Conservation (phyloP, 2,329 filamentous ascomycete species). For the Shiraia sp. region DNA sequence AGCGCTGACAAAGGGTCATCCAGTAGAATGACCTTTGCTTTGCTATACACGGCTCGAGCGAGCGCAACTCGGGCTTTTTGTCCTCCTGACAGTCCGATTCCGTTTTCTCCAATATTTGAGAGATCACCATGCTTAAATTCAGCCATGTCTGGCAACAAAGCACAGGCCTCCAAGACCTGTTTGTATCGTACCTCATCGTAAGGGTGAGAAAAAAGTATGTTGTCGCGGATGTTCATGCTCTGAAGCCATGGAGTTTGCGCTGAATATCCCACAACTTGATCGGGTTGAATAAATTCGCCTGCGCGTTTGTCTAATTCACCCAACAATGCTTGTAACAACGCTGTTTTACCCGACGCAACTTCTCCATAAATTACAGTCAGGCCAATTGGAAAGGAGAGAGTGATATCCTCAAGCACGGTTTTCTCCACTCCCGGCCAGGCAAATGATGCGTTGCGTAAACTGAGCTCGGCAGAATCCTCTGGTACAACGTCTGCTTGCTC, state of each 20-base stretch:
- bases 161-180: constrained; percentile 68
- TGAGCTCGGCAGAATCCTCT: constrained; percentile 43
- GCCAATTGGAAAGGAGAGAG: constrained; percentile 58
- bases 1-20: constrained; percentile 65
- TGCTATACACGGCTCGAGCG: constrained; percentile 64
- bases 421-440: constrained; percentile 73
- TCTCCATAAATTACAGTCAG: constrained; percentile 66
- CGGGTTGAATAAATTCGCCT: constrained; percentile 57
- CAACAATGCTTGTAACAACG: constrained; percentile 61
- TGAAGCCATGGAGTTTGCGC: constrained; percentile 70
- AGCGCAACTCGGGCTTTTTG: constrained; percentile 64
- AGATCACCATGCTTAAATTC: constrained; percentile 67
- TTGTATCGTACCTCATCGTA: constrained; percentile 72
- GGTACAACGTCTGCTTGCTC: constrained; percentile 52
- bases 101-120: constrained; percentile 64
- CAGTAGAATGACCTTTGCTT: constrained; percentile 57
- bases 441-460: constrained; percentile 70
- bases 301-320: constrained; percentile 60
- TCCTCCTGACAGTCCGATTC: constrained; percentile 63
- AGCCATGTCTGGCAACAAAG: constrained; percentile 63
- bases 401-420: constrained; percentile 59
- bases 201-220: constrained; percentile 66
- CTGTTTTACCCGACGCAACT: constrained; percentile 67
- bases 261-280: constrained; percentile 65
- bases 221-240: constrained; percentile 71